phyloP scores from a whole-genome alignment of 495 filamentous ascomycete genomes.

The Daldinia decipiens region DNA sequence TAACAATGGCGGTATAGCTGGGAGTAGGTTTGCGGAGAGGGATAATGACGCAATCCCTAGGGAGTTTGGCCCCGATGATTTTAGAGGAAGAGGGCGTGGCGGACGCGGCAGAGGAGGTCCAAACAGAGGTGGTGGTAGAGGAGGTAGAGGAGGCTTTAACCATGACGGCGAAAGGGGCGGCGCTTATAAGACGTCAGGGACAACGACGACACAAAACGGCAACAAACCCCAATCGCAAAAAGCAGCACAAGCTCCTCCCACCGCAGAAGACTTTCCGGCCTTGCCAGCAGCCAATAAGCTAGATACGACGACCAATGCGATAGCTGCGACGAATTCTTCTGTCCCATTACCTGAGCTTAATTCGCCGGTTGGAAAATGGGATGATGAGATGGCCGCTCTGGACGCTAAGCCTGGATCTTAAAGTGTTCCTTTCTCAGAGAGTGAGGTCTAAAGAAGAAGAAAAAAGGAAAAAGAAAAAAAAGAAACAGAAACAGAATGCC shows the following conservation, averaged over 20 bases:
- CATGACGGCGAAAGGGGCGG: constrained; percentile 34
- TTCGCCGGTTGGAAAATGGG: constrained; percentile 56
- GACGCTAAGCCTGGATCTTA: constrained; percentile 39
- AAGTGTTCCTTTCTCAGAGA: not conserved
- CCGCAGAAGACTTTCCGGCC: constrained; percentile 56
- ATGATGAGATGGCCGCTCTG: constrained; percentile 58
- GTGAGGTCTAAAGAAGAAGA: not conserved
- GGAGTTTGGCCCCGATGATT: constrained; percentile 46
- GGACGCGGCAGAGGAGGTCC: constrained; percentile 44
- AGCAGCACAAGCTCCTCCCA: constrained; percentile 35
- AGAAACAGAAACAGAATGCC: not conserved
- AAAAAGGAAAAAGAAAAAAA: not conserved
- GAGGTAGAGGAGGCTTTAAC: constrained; percentile 46
- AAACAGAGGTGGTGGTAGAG: constrained; percentile 30
- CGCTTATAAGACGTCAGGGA: not conserved
- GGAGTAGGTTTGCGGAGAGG: constrained; percentile 49
- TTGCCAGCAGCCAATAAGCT: constrained; percentile 50
- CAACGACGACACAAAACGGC: constrained; percentile 37
- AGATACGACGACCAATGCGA: constrained; percentile 36
- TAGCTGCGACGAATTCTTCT: constrained; percentile 13
- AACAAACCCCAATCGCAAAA: constrained; percentile 29
- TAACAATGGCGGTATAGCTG: constrained; percentile 40
- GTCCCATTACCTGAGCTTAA: constrained; percentile 15
- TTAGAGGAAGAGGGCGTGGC: constrained; percentile 43
- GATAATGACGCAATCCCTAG: constrained; percentile 32